phyloP scores from a whole-genome alignment of 2,329 filamentous ascomycete species.

The Zymoseptoria passerinii region DNA sequence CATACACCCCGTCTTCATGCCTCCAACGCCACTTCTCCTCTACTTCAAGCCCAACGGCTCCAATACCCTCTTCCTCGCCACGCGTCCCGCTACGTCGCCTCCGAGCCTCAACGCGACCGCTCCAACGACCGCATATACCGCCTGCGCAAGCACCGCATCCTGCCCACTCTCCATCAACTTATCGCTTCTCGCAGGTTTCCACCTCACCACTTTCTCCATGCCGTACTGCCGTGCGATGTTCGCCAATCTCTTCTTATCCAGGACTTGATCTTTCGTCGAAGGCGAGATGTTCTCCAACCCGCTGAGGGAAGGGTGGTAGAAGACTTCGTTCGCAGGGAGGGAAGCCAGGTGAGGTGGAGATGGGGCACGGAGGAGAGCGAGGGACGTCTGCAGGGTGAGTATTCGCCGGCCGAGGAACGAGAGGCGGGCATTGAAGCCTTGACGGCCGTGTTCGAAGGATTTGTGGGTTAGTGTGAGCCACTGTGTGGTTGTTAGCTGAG shows the following conservation, averaged over 20 bases:
- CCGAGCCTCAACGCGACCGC: constrained; percentile 85
- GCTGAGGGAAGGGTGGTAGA: constrained; percentile 60
- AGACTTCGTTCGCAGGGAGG: constrained; percentile 32
- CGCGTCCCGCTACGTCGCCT: constrained; percentile 62
- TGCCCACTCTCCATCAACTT: constrained; percentile 66
- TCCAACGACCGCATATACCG: constrained; percentile 78
- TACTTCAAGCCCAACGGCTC: constrained; percentile 50
- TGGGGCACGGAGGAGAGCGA: constrained; percentile 49
- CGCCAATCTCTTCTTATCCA: constrained; percentile 58
- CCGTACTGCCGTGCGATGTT: constrained; percentile 62
- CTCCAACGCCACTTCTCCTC: background rate
- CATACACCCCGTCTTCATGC: too few relatives aligned
- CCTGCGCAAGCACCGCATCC: constrained; percentile 64
- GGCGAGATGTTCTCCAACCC: constrained; percentile 64
- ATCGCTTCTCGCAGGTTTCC: constrained; percentile 71
- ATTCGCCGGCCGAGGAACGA: constrained; percentile 70
- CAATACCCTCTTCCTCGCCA: constrained; percentile 71
- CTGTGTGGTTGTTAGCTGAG: constrained; percentile 16
- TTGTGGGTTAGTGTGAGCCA: constrained; percentile 97
- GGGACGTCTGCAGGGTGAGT: constrained; percentile 55
- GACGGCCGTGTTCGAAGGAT: constrained; percentile 90
- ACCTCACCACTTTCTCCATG: constrained; percentile 67
- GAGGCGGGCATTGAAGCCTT: constrained; percentile 89
- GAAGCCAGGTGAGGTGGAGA: constrained; percentile 5
- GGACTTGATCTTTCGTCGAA: constrained; percentile 51